Conservation (phyloP, 1,284 basidiomycete species). For the Leucoagaricus sp. region DNA sequence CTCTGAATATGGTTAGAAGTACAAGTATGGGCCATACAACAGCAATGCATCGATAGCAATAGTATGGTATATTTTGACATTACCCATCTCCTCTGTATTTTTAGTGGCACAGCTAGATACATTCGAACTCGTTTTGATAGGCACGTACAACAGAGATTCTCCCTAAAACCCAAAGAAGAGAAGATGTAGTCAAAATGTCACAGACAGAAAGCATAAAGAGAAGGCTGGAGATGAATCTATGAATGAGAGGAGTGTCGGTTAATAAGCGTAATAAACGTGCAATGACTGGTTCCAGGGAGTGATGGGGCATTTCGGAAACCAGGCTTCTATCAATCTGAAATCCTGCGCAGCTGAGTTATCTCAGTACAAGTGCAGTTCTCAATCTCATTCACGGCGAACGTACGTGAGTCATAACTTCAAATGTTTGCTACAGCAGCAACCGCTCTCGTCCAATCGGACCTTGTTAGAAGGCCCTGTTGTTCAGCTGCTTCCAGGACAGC, state of each 20-base stretch:
- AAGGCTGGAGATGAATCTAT: neutral
- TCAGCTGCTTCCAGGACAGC: conserved; percentile 12
- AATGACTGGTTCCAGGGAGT: neutral
- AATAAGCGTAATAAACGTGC: neutral
- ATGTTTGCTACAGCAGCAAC: conserved; percentile 1
- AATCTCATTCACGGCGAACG: neutral
- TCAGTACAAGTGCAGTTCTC: neutral
- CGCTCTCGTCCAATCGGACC: conserved; percentile 12
- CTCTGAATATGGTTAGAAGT: conserved; percentile 31
- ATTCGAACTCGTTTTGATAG: neutral
- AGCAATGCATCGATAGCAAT: conserved; percentile 3
- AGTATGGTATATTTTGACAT: neutral
- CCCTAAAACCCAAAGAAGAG: conserved; percentile 9
- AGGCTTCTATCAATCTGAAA: no score
- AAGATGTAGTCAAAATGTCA: neutral
- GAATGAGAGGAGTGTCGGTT: neutral
- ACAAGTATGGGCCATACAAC: conserved; percentile 26
- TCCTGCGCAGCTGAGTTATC: no score
- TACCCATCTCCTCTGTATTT: neutral
- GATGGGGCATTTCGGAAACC: no score
- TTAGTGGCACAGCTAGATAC: conserved; percentile 4
- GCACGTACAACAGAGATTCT: conserved; percentile 2
- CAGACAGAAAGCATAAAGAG: neutral
- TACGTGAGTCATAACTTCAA: conserved; percentile 3
- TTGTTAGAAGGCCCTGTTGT: conserved; percentile 8